A percentile compares a stretch with the other conserved stretches of the same genome.
Conservation (phyloP, 2,329 filamentous ascomycete genomes). For the Trichoderma breve region DNA sequence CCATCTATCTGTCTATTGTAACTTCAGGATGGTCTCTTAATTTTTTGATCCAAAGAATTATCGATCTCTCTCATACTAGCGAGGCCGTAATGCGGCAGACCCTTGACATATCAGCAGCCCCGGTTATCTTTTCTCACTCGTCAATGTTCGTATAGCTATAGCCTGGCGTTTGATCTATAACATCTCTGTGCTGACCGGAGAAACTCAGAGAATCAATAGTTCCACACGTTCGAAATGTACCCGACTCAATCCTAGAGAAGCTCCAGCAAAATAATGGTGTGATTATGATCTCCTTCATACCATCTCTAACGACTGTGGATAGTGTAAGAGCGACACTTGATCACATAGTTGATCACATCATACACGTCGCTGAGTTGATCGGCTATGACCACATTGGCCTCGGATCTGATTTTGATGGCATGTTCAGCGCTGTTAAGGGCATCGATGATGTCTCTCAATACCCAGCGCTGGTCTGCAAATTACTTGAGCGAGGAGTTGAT, state of each 20-base stretch:
- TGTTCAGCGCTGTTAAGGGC: not conserved
- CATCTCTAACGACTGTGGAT: not conserved
- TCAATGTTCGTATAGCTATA: too few relatives aligned
- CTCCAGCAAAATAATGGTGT: not conserved
- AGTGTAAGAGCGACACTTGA: too few relatives aligned
- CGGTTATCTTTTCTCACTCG: not conserved
- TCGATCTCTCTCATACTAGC: not conserved
- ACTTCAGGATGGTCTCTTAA: too few relatives aligned
- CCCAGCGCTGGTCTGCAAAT: not conserved
- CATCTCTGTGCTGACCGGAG: too few relatives aligned
- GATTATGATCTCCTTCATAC: not conserved
- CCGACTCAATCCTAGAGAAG: not conserved
- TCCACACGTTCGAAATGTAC: not conserved
- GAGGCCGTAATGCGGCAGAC: not conserved
- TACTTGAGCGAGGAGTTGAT: not conserved
- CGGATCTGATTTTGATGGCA: not conserved
- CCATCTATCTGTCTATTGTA: too few relatives aligned
- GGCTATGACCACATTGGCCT: not conserved
- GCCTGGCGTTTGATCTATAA: too few relatives aligned
- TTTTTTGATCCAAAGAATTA: too few relatives aligned
- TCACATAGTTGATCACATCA: not conserved
- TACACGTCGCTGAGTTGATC: not conserved
- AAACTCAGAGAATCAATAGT: not conserved
- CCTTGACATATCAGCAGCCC: not conserved
- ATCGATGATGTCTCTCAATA: not conserved